Evolutionary conservation across 306 rosid species (phyloP).

Genomic region (Pterocarpus macrocarpus): DNA sequence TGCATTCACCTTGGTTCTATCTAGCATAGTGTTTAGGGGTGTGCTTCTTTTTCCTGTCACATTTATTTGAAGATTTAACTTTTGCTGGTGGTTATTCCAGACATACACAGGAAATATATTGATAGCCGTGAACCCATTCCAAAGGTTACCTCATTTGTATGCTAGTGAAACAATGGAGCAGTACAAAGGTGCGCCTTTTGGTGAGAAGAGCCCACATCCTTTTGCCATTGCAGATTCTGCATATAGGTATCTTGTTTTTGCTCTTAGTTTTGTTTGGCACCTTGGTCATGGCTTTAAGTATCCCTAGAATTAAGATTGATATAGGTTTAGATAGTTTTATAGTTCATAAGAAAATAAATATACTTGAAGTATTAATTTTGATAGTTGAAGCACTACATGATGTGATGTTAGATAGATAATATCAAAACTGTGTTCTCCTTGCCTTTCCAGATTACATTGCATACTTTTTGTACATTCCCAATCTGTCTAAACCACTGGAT

Average conservation of each 20-base stretch:
- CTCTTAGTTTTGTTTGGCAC: slow-evolving; percentile 20
- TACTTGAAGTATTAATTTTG: too few species aligned
- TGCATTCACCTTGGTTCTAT: not conserved
- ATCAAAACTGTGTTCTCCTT: too few species aligned
- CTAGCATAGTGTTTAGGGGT: too few species aligned
- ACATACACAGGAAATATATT: slow-evolving; percentile 95
- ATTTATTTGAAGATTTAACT: too few species aligned
- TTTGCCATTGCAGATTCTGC: slow-evolving; percentile 98
- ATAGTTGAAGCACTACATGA: too few species aligned
- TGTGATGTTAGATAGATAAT: too few species aligned
- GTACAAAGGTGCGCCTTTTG: slow-evolving; percentile 78
- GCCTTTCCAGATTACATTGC: not conserved
- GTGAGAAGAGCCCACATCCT: slow-evolving; percentile 96
- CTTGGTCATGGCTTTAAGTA: not conserved
- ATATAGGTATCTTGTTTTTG: slow-evolving; percentile 73
- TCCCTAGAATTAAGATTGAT: too few species aligned
- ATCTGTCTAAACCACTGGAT: slow-evolving; percentile 1
- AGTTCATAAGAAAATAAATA: too few species aligned
- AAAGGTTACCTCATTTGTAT: slow-evolving; percentile 85
- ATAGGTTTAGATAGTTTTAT: too few species aligned
- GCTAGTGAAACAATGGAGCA: slow-evolving; percentile 73
- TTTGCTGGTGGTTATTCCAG: slow-evolving; percentile 59
- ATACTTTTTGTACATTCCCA: not conserved
- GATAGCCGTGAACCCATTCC: slow-evolving; percentile 96
- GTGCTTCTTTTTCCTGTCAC: too few species aligned